A percentile compares a stretch with the other conserved stretches of the same genome.
Conservation (phyloP, 768 basidiomycete genomes). For the Leccinum obscurum region DNA sequence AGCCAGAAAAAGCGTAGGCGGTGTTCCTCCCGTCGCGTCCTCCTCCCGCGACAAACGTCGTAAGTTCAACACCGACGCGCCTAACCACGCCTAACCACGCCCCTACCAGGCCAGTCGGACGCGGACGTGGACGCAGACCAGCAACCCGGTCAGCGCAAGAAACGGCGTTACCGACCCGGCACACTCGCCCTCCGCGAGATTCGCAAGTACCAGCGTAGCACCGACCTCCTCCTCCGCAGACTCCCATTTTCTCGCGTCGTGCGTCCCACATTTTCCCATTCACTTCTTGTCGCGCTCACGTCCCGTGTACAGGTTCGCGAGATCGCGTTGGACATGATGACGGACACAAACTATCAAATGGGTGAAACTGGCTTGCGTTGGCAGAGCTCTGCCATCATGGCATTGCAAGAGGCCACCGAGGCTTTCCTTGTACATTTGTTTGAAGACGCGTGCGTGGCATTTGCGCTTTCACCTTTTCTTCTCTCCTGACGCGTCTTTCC, state of each 20-base stretch:
- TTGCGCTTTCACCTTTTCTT: not conserved
- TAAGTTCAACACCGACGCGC: not conserved
- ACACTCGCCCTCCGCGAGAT: constrained; percentile 91
- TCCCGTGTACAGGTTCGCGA: constrained; percentile 77
- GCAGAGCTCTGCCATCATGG: constrained; percentile 93
- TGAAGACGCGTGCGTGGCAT: constrained; percentile 88
- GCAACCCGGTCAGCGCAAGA: constrained; percentile 39
- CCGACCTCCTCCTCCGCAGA: constrained; percentile 83
- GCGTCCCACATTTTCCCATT: constrained; percentile 33
- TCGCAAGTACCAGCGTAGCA: constrained; percentile 91
- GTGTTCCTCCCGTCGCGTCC: constrained; percentile 37
- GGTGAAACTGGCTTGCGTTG: constrained; percentile 72
- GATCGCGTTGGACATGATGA: constrained; percentile 88
- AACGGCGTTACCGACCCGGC: constrained; percentile 81
- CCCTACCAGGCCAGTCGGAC: constrained; percentile 20
- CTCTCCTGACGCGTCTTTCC: constrained; percentile 3
- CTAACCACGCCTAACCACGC: not conserved
- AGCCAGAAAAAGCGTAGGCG: constrained; percentile 85
- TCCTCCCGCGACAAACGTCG: constrained; percentile 26
- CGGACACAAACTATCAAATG: constrained; percentile 62
- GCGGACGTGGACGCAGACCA: constrained; percentile 22
- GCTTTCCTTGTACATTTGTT: constrained; percentile 94
- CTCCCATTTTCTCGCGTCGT: constrained; percentile 93
- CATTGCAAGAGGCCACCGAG: constrained; percentile 95
- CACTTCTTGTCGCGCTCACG: constrained; percentile 2